Conservation (phyloP, 371 early-diverging fungal species). For the Cokeromyces recurvatus region DNA sequence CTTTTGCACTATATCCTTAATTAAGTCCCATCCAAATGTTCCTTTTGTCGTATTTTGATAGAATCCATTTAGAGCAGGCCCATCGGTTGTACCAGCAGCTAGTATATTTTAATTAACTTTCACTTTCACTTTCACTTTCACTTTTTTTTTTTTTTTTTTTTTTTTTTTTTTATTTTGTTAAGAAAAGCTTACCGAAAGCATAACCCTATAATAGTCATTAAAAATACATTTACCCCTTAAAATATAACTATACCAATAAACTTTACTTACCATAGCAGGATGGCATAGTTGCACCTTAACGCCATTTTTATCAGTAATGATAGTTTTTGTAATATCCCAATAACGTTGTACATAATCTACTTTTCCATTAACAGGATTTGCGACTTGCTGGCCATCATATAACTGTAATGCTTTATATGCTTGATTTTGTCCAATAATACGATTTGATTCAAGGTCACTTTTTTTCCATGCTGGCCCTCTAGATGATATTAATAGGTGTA, state of each 20-base stretch:
- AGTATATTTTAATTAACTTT: too few relatives aligned
- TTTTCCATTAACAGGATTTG: conserved; percentile 16
- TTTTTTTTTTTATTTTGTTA: too few relatives aligned
- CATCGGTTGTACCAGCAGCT: conserved; percentile 68
- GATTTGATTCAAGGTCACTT: conserved; percentile 43
- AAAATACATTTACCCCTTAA: too few relatives aligned
- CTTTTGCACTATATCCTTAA: conserved; percentile 31
- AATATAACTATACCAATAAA: too few relatives aligned
- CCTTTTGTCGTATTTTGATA: conserved; percentile 38
- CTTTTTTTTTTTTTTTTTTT: neutral
- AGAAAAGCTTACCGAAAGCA: conserved; percentile 38
- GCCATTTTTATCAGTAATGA: conserved; percentile 22
- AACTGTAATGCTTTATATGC: conserved; percentile 34
- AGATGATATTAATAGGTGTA: too few relatives aligned
- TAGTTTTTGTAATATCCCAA: conserved; percentile 40
- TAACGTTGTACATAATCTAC: conserved; percentile 38
- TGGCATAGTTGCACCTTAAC: conserved; percentile 14
- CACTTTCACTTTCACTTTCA: neutral
- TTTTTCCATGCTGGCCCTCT: conserved; percentile 40
- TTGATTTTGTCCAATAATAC: conserved; percentile 54
- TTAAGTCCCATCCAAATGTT: conserved; percentile 40
- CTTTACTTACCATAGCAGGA: conserved; percentile 50
- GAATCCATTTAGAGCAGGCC: conserved; percentile 31
- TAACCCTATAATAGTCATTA: conserved; percentile 19
- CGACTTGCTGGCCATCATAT: conserved; percentile 2